A percentile compares a stretch with the other conserved stretches of the same genome.
Evolutionary conservation across 345 rosid species (phyloP).

Genomic region (Sonneratia caseolaris): DNA sequence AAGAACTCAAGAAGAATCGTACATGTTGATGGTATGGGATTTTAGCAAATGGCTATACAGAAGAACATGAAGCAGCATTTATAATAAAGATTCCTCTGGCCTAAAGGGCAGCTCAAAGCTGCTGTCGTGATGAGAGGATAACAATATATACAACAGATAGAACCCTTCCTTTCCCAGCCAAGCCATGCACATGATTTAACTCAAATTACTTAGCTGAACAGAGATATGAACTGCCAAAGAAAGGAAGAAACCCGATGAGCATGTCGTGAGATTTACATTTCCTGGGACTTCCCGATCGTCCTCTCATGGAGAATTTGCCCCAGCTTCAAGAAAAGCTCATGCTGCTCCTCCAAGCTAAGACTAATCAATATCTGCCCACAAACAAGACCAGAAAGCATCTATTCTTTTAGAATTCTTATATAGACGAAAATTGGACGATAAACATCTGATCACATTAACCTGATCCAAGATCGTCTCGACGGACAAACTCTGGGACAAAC

Average conservation of each 20-base stretch:
- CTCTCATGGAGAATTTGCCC: constrained; percentile 57
- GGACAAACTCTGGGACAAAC: constrained; percentile 47
- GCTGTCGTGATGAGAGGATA: not conserved
- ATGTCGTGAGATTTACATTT: not conserved
- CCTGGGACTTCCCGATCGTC: constrained; percentile 17
- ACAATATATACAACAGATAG: not conserved
- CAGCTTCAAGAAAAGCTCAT: constrained; percentile 46
- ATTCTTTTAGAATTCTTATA: not conserved
- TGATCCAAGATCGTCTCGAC: constrained; percentile 66
- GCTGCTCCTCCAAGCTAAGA: constrained; percentile 76
- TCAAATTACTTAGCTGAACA: not conserved
- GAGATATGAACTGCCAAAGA: not conserved
- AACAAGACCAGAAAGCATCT: not conserved
- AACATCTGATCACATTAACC: constrained; percentile 26
- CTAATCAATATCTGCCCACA: constrained; percentile 45
- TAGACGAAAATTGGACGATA: no score
- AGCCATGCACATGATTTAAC: not conserved
- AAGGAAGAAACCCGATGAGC: not conserved
- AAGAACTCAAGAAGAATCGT: no score
- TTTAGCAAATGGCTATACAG: not conserved
- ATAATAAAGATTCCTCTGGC: not conserved
- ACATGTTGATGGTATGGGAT: not conserved
- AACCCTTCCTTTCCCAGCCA: not conserved
- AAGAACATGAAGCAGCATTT: not conserved
- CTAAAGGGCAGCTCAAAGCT: not conserved